These are phyloP conservation scores for Globisporangium parvum DNA, from an alignment of 352 stramenopile species.

Conservation along the genomic window DNA sequence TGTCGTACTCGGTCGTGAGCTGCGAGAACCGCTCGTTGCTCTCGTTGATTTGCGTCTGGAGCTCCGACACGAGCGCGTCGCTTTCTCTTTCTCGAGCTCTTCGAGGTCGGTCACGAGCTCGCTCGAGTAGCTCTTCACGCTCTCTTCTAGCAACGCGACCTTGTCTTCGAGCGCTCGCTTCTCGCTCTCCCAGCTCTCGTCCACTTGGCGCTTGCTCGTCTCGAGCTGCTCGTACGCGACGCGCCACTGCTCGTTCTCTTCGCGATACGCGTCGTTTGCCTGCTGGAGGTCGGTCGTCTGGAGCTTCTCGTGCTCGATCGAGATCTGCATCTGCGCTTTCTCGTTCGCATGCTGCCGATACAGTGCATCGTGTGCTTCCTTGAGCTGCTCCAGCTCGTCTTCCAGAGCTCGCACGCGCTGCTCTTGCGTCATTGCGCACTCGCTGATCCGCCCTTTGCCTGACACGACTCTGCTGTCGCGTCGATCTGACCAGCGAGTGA, in stretches of 20 bases:
- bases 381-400: constrained; percentile 46
- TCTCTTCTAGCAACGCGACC: constrained; percentile 41
- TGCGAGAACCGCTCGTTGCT: constrained; percentile 48
- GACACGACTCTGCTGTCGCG: no score
- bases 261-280: constrained; percentile 33
- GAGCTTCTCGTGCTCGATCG: constrained; percentile 59
- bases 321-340: constrained; percentile 72
- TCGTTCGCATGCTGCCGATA: constrained; percentile 66
- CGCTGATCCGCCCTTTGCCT: background rate
- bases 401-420: constrained; percentile 31
- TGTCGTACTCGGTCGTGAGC: constrained; percentile 49
- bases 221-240: constrained; percentile 57
- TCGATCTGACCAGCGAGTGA: no score
- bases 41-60: constrained; percentile 52
- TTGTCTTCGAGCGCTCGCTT: constrained; percentile 49
- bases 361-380: constrained; percentile 48
- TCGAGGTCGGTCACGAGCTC: constrained; percentile 43
- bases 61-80: constrained; percentile 33
- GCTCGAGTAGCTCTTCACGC: constrained; percentile 35
- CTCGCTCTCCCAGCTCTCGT: constrained; percentile 40
- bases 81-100: constrained; percentile 48
- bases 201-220: constrained; percentile 31
- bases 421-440: constrained; percentile 16
- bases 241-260: constrained; percentile 57
- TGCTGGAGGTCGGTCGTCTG: constrained; percentile 35